phyloP scores from a whole-genome alignment of 441 rosid species.

The Viola pubescens region DNA sequence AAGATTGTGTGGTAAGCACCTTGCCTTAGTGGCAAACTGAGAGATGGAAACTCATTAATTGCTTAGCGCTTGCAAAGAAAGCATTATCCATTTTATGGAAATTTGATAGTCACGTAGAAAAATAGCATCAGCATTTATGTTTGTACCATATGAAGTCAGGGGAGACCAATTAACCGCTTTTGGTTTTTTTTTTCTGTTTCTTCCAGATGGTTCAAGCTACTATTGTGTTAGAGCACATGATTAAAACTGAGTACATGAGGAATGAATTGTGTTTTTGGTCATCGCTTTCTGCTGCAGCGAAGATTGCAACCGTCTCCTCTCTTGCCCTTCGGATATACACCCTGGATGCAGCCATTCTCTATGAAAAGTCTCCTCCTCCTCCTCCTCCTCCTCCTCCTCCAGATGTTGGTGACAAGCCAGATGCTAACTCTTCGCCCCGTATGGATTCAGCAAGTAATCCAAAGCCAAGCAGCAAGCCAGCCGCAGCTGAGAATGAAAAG shows the following conservation, averaged over 20 bases:
- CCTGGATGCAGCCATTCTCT: slow-evolving; percentile 45
- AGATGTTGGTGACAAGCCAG: slow-evolving; percentile 12
- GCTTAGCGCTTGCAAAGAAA: too few relatives aligned
- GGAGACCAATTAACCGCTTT: not conserved
- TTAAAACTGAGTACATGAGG: slow-evolving; percentile 37
- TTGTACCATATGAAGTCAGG: too few relatives aligned
- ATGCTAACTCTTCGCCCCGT: slow-evolving; percentile 6
- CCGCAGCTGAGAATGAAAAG: slow-evolving; percentile 20
- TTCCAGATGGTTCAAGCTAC: slow-evolving; percentile 56
- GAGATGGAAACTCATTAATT: too few relatives aligned
- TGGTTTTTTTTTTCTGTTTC: not conserved
- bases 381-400: slow-evolving; percentile 15
- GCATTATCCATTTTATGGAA: too few relatives aligned
- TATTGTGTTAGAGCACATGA: slow-evolving; percentile 44
- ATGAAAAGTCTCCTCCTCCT: slow-evolving; percentile 21
- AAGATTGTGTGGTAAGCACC: too few relatives aligned
- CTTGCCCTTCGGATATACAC: slow-evolving; percentile 48
- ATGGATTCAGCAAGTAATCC: slow-evolving; percentile 10
- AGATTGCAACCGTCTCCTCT: slow-evolving; percentile 38
- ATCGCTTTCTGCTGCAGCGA: slow-evolving; percentile 40
- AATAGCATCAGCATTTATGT: too few relatives aligned
- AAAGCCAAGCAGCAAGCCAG: slow-evolving; percentile 17
- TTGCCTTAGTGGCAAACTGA: too few relatives aligned
- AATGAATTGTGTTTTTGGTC: slow-evolving; percentile 64
- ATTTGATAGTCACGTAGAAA: too few relatives aligned